Percentiles rank a stretch among this genome's conserved stretches.
Conservation (phyloP, 1,139 yeast species). For the Hyphopichia pseudoburtonii region DNA sequence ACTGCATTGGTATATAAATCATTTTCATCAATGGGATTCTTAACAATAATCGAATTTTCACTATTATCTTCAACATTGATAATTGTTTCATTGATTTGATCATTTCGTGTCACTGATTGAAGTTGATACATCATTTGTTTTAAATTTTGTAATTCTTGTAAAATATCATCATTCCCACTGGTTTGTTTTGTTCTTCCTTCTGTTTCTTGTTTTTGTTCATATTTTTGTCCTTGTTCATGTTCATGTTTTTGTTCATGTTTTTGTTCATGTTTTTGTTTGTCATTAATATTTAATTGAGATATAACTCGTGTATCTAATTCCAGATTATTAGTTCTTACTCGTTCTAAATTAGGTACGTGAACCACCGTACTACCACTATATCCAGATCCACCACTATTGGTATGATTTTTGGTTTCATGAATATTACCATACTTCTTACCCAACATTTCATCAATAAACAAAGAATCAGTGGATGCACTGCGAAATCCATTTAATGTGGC, state of each 20-base stretch:
- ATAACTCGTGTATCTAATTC: constrained; percentile 8
- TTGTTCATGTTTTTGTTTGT: no score
- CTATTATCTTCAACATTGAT: no score
- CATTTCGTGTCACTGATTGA: no score
- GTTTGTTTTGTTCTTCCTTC: no score
- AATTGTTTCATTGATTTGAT: no score
- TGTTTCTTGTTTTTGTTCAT: no score
- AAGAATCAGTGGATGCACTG: constrained; percentile 37
- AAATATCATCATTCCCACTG: constrained; percentile 7
- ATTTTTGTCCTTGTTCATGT: no score
- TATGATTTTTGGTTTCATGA: background rate
- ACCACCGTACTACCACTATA: constrained; percentile 5
- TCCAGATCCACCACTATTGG: constrained; percentile 2
- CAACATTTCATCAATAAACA: constrained; percentile 32
- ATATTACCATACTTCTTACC: constrained; percentile 23
- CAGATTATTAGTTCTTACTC: constrained; percentile 9
- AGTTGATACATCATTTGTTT: constrained; percentile 6
- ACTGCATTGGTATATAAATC: no score
- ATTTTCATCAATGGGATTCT: background rate
- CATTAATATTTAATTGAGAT: constrained; percentile 4
- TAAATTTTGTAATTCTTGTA: constrained; percentile 8
- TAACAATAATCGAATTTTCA: background rate
- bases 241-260: no score
- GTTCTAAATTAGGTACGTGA: constrained; percentile 4
- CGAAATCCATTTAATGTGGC: constrained; percentile 31